phyloP scores from a whole-genome alignment of 176 grass and related monocot species.

The Elaeis guineensis region DNA sequence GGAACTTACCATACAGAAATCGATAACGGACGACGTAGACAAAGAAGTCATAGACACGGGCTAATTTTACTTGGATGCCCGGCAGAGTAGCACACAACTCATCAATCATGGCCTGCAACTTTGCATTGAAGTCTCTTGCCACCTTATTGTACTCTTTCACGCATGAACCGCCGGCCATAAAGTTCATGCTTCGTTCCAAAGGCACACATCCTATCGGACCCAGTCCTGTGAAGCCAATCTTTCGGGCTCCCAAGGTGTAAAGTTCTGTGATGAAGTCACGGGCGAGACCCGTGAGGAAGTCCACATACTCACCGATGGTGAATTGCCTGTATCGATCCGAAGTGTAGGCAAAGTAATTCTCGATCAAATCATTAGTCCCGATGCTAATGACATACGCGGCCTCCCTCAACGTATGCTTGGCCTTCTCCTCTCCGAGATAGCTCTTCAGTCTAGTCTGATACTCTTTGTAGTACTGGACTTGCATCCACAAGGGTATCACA shows the following conservation, averaged over 20 bases:
- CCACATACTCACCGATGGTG: constrained; percentile 32
- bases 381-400: constrained; percentile 60
- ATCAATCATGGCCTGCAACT: constrained; percentile 20
- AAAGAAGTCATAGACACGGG: constrained; percentile 37
- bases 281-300: constrained; percentile 32
- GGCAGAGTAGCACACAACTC: constrained; percentile 22
- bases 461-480: constrained; percentile 52
- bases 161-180: constrained; percentile 18
- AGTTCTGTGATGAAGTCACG: constrained; percentile 33
- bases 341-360: constrained; percentile 58
- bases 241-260: constrained; percentile 47
- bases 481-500: constrained; percentile 51
- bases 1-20: constrained; percentile 18
- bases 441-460: constrained; percentile 39
- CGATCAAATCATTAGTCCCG: constrained; percentile 90
- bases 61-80: constrained; percentile 31
- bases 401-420: constrained; percentile 25
- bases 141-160: constrained; percentile 37
- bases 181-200: constrained; percentile 19
- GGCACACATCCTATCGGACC: constrained; percentile 46
- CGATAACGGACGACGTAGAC: constrained; percentile 22
- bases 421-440: constrained; percentile 29
- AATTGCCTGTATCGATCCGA: constrained; percentile 34
- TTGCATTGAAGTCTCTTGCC: constrained; percentile 43
- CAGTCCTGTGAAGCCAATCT: constrained; percentile 51